phyloP scores from a whole-genome alignment of 2,329 filamentous ascomycete genomes.

The Curvularia eragrostidis region DNA sequence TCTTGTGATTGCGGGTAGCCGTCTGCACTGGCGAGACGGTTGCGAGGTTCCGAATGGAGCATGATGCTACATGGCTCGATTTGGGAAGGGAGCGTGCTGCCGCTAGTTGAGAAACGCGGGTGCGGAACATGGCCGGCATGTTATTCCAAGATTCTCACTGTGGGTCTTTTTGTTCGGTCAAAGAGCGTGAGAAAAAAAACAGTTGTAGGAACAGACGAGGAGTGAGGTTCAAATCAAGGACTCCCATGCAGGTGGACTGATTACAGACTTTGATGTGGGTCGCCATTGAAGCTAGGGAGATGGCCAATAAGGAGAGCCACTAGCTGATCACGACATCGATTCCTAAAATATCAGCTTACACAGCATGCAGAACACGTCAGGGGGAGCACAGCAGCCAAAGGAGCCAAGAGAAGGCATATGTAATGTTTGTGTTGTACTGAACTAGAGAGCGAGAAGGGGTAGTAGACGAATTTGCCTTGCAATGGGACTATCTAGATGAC shows the following conservation, averaged over 20 bases:
- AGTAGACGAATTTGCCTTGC: too few species aligned
- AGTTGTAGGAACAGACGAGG: not conserved
- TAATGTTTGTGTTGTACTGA: too few species aligned
- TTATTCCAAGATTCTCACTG: not conserved
- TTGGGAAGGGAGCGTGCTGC: slow-evolving; percentile 3
- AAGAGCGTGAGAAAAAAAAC: not conserved
- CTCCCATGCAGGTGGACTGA: slow-evolving; percentile 4
- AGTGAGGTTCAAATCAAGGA: slow-evolving; percentile 1
- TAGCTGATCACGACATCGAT: slow-evolving; percentile 8
- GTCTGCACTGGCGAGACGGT: slow-evolving; percentile 40
- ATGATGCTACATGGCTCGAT: slow-evolving; percentile 5
- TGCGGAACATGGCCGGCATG: slow-evolving; percentile 5
- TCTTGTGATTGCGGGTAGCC: slow-evolving; percentile 61
- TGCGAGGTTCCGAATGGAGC: slow-evolving; percentile 24
- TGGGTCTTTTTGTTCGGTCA: not conserved
- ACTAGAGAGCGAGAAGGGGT: too few species aligned
- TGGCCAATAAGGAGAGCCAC: slow-evolving; percentile 3
- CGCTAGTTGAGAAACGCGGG: slow-evolving; percentile 1
- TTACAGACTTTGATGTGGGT: slow-evolving; percentile 11
- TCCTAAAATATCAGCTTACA: slow-evolving; percentile 5
- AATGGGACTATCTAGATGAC: too few species aligned
- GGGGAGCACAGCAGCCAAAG: not conserved
- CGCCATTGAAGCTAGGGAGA: not conserved
- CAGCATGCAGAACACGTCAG: not conserved
- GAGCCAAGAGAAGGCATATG: too few species aligned